Base-by-base conservation (phyloP, 495 filamentous ascomycete species). In the Talaromyces proteolyticus region DNA sequence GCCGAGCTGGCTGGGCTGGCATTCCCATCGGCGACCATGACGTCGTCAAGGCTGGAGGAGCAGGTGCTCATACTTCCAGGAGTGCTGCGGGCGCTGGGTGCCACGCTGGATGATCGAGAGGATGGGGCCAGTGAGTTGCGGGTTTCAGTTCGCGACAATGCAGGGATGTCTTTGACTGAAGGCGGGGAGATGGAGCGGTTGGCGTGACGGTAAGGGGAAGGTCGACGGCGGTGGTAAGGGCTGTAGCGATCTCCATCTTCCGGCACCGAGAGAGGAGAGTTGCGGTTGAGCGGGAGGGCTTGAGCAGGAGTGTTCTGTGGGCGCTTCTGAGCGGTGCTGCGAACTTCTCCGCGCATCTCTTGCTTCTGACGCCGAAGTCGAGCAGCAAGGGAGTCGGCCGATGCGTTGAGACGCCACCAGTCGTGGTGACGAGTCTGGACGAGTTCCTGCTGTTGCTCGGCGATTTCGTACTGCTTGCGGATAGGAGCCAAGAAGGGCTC, bases 401-500 rank as follows among this genome's bases (percentile, higher is more conserved):
- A 72, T 26, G 60, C 58, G 25, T 70, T 69, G 41, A 73, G 60
- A 38, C 63, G 67, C 19, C 64, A 67, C 63, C 65, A 72, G 58
- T 71, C 66, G 50, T 73, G 70, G n/a, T 67, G 60, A 22, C 65
- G 61, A 49, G 68, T 63, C 40, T 57, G 53, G 40, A 62, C 60
- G 16, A 60, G 53, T 36, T 68, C 64, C 48, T 67, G 62, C 50
- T 64, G 51, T 41, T 63, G 54, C 22, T 63, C 57, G 26, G 63
- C 60, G 14, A 58, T 42, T 47, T 72, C 57, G 19, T 67, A 58
- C 3, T 70, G 69, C 18, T 60, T 56, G 50, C 89, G 86, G 63
- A 96, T 89, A 24, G 91, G 91, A 12, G 78, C 81, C 18, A 98
- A 76, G 75, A 97, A 98, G 41, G 81, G 81, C 54, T 96, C 91